Evolutionary conservation across 2,329 filamentous ascomycete genomes (phyloP), one percentile per base, ranked within the genome.

Genomic region (Trichoderma atrobrunneum): DNA sequence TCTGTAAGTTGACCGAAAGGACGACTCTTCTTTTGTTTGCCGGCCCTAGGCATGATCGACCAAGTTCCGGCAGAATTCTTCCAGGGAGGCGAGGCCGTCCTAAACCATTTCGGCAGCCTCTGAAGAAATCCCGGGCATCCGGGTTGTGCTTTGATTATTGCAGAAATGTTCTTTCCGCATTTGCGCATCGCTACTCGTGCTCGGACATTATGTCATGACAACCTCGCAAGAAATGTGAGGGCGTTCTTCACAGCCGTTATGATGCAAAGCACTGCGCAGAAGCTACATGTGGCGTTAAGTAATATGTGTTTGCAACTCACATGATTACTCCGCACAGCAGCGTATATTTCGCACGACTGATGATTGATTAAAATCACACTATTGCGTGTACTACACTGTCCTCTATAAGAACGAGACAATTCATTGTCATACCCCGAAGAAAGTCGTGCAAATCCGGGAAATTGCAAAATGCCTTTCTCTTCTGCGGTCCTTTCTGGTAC

Each of bases 21-120:
- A 16, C 28, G 30, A 12, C 43, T 43, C 34, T 39, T n/a, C 6
- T 21, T 39, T 30, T 7, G 12, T 39, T 26, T 56, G 10, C 64
- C 51, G 51, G 24, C 66, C 56, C 66, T 70, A 54, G 30, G 64
- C 48, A 57, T 57, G 28, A 57, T 67, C 64, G 64, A 67, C 64
- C 32, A 39, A 39, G 66, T 43, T 61, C 43, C 39, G 36, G 39
- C 66, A 70, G 57, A 51, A 34, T 51, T 62, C 2, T 16, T 51
- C 57, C 66, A 62, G 57, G 66, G 66, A 30, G 7, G 34, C 14
- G 30, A 21, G 11, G 57, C 28, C 16, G 36, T 51, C 57, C 57
- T 28, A 28, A 21, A 51, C 57, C 28, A 51, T 51, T 70, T 69
- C 57, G 57, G 66, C 30, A 70, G 57, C 39, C 21, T 70, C 24